Conservation (phyloP, 148 eudicot species). For the Polygonum maritimum region DNA sequence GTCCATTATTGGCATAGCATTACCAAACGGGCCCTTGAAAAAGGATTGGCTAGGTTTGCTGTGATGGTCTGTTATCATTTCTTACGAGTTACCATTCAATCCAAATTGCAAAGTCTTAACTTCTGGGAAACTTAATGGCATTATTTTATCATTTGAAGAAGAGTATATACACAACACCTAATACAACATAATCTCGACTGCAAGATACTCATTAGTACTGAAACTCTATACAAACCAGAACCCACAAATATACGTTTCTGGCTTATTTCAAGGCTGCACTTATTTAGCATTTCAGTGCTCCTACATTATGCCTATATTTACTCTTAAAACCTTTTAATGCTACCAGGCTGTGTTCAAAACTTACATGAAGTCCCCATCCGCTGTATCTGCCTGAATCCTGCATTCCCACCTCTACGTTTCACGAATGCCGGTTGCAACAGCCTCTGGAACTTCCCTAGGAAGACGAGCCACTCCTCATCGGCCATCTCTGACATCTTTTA, state of each 20-base stretch:
- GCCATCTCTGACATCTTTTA: slow-evolving; percentile 34
- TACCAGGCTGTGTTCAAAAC: slow-evolving; percentile 16
- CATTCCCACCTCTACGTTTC: slow-evolving; percentile 12
- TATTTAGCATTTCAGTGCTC: neutral
- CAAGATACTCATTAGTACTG: neutral
- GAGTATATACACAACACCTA: neutral
- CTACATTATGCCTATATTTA: neutral
- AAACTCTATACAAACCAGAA: neutral
- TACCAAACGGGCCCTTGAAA: neutral
- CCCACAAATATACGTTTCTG: slow-evolving; percentile 4
- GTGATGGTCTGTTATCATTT: neutral
- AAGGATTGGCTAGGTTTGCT: neutral
- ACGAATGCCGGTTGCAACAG: slow-evolving; percentile 25
- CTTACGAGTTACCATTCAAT: too few species aligned
- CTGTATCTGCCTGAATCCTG: slow-evolving; percentile 21
- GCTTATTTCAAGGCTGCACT: neutral
- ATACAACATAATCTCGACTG: neutral
- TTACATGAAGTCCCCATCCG: slow-evolving; percentile 43
- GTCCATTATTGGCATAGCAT: neutral
- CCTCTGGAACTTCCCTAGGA: slow-evolving; percentile 33
- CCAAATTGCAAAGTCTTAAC: too few species aligned
- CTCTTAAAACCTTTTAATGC: neutral
- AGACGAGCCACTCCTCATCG: slow-evolving; percentile 32
- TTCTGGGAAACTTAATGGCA: too few species aligned
- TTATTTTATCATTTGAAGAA: neutral